phyloP scores from a whole-genome alignment of 2,329 filamentous ascomycete genomes.

The Fusarium sp. region DNA sequence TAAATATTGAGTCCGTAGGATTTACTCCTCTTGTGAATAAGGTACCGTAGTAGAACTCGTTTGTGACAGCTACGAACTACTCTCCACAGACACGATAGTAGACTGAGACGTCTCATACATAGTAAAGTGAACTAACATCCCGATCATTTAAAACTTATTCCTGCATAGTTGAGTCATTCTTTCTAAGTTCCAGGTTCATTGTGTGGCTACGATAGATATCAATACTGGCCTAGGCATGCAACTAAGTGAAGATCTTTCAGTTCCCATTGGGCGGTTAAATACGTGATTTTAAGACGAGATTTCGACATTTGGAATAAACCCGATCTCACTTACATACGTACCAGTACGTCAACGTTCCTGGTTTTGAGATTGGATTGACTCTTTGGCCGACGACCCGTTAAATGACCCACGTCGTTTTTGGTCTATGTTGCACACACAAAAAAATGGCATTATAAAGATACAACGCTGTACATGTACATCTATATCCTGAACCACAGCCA shows the following conservation, averaged over 20 bases:
- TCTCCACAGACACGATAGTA: no score
- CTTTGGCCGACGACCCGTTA: conserved; percentile 22
- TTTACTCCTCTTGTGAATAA: no score
- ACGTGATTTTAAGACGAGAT: conserved; percentile 37
- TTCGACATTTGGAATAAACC: conserved; percentile 36
- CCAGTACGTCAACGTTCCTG: conserved; percentile 13
- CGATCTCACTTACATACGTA: conserved; percentile 15
- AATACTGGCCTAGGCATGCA: background rate
- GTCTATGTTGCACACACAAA: background rate
- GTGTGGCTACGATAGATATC: background rate
- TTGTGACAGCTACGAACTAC: no score
- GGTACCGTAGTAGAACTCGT: no score
- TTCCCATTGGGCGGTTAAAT: conserved; percentile 18
- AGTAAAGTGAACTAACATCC: no score
- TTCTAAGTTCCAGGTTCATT: background rate
- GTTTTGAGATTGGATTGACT: conserved; percentile 1
- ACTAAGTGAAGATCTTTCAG: conserved; percentile 16
- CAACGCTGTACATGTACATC: background rate
- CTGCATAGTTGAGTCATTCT: no score
- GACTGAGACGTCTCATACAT: no score
- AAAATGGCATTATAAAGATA: background rate
- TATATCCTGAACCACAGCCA: background rate
- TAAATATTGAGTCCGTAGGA: no score
- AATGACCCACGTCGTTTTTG: conserved; percentile 4
- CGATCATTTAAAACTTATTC: no score